Evolutionary conservation across 2,329 filamentous ascomycete species (phyloP).

Genomic region (Dothiorella sarmentorum): DNA sequence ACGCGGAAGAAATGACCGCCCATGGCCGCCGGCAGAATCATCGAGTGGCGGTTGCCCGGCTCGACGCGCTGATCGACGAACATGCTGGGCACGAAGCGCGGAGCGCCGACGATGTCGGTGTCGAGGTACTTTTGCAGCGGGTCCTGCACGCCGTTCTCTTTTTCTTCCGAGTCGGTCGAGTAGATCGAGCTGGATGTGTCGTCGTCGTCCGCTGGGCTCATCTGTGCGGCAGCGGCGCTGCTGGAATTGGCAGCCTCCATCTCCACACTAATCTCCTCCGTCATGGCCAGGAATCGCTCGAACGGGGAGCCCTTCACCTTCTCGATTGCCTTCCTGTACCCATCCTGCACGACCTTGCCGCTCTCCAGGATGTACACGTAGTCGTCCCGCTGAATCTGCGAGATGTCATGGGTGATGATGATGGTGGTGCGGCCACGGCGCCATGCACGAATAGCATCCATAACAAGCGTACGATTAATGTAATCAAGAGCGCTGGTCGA

Average conservation of each 20-base stretch:
- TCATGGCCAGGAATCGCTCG: conserved; percentile 30
- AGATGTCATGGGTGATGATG: conserved; percentile 86
- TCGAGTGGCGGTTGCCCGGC: conserved; percentile 16
- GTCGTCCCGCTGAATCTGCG: conserved; percentile 68
- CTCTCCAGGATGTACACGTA: conserved; percentile 77
- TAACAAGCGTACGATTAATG: conserved; percentile 63
- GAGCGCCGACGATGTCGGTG: not conserved
- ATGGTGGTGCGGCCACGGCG: conserved; percentile 79
- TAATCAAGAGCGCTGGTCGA: conserved; percentile 81
- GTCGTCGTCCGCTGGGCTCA: not conserved
- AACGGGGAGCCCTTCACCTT: conserved; percentile 47
- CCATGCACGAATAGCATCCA: conserved; percentile 75
- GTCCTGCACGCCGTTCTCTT: not conserved
- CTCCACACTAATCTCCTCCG: too few relatives aligned
- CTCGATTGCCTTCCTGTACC: conserved; percentile 58
- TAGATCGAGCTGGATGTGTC: conserved; percentile 9
- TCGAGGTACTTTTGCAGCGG: conserved; percentile 11
- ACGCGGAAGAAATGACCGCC: conserved; percentile 5
- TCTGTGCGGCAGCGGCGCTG: too few relatives aligned
- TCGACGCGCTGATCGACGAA: conserved; percentile 12
- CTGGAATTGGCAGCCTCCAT: too few relatives aligned
- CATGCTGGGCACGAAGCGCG: conserved; percentile 11
- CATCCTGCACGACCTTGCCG: conserved; percentile 65
- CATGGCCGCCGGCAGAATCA: conserved; percentile 3
- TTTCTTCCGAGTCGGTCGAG: not conserved